Evolutionary conservation across 2,329 filamentous ascomycete species (phyloP), one percentile per base, ranked within the genome.

Genomic region (Phoma sp.): DNA sequence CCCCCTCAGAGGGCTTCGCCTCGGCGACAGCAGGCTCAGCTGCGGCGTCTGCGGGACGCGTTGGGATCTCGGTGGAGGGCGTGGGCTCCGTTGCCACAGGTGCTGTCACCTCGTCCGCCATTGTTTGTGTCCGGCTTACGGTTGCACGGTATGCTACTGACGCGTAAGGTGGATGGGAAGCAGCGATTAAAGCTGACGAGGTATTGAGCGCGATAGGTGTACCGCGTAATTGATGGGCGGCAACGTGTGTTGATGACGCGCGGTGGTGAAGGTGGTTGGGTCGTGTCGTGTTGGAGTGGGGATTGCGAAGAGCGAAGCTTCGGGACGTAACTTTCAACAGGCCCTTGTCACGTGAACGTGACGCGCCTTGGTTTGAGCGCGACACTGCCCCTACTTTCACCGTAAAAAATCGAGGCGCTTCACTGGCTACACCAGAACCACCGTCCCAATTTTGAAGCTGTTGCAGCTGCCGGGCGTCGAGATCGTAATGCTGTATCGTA

Each of bases 31-130:
- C 62, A 61, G 67, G 60, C 48, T 67, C 60, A 15, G 65, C 64
- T 32, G 64, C 54, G 42, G 64, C 57, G 25, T 73, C 68, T 38
- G 63, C 57, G 40, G 66, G 47, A 65, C 69, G 69, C 67, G 70
- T 68, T 45, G 68, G 39, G 56, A 68, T 61, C 33, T 74, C 69
- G 12, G 63, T 57, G 33, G 60, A 42, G 61, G 69, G 71, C 12
- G 65, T 53, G 32, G 65, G 59, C 48, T 73, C 69, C 53, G 54
- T 57, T 34, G 63, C 34, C 51, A 61, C 61, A 42, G 68, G 60
- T 59, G 69, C 52, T 56, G 60, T 69, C 52, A 64, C 60, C 56
- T 69, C 66, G 56, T 76, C 74, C 50, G 73, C 72, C 74, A 76
- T 76, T 67, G 68, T 68, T 38, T 47, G 51, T 59, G 61, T 60